A percentile compares a stretch with the other conserved stretches of the same genome.
Evolutionary conservation across 352 stramenopile genomes (phyloP).

Genomic region (Thraustotheca clavata): DNA sequence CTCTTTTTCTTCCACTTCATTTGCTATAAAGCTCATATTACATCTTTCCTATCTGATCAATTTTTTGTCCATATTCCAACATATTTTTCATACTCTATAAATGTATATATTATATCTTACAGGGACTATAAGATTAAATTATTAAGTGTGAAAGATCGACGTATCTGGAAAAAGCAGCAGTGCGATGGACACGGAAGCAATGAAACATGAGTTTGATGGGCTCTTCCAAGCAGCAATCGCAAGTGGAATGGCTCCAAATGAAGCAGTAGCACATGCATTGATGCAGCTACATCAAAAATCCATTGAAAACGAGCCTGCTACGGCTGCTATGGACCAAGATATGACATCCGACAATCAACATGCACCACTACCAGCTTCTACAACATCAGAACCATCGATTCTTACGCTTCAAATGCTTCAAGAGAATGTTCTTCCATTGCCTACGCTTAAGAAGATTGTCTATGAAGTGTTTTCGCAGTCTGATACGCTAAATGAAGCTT

Average conservation of each 20-base stretch:
- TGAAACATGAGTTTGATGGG: conserved; percentile 42
- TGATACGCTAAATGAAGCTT: conserved; percentile 31
- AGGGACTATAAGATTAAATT: too few species aligned
- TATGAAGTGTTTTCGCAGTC: conserved; percentile 67
- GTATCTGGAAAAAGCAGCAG: background rate
- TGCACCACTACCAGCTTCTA: background rate
- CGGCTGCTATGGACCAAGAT: background rate
- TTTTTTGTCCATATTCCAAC: too few species aligned
- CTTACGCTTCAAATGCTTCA: conserved; percentile 7
- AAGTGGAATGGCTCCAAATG: conserved; percentile 45
- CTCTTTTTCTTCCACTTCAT: too few species aligned
- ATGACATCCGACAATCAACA: background rate
- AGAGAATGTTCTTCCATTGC: background rate
- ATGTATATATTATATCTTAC: too few species aligned
- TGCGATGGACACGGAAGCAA: conserved; percentile 12
- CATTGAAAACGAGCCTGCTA: background rate
- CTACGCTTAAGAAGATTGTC: conserved; percentile 27
- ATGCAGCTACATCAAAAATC: conserved; percentile 38
- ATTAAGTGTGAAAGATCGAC: background rate
- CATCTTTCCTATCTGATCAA: too few species aligned
- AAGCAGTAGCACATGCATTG: conserved; percentile 46
- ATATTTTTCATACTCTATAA: too few species aligned
- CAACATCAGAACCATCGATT: background rate
- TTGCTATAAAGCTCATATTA: too few species aligned
- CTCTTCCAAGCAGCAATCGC: conserved; percentile 42